Percentiles rank a stretch among this genome's conserved stretches.
These are phyloP conservation scores for Ogataea nonfermentans DNA, from an alignment of 805 yeast species.

Conservation along the genomic window DNA sequence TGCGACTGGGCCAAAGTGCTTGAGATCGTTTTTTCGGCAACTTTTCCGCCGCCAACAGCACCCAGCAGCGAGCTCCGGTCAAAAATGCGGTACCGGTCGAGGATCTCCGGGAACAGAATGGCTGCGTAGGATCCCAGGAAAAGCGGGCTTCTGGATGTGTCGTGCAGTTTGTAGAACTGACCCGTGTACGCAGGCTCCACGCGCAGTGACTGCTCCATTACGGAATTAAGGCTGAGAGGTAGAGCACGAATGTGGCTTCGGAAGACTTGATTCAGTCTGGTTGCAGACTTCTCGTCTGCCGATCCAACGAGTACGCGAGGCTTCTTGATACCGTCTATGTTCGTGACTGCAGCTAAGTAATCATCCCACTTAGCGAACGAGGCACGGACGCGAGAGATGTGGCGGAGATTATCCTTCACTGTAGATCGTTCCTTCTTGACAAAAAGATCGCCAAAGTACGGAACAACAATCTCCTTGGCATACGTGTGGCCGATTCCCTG, in stretches of 20 bases:
- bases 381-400: constrained; percentile 64
- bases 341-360: constrained; percentile 50
- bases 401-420: constrained; percentile 57
- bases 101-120: constrained; percentile 56
- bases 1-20: constrained; percentile 14
- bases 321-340: constrained; percentile 31
- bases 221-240: constrained; percentile 47
- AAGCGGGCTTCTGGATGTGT: constrained; percentile 52
- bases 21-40: constrained; percentile 16
- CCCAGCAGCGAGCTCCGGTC: constrained; percentile 51
- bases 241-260: constrained; percentile 40
- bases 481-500: constrained; percentile 80
- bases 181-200: constrained; percentile 62
- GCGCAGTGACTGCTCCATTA: constrained; percentile 62
- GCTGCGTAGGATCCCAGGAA: constrained; percentile 64
- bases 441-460: constrained; percentile 85
- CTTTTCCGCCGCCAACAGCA: constrained; percentile 45
- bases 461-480: constrained; percentile 75
- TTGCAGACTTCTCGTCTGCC: constrained; percentile 9
- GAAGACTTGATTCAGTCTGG: constrained; percentile 38
- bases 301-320: constrained; percentile 5
- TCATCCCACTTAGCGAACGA: constrained; percentile 84
- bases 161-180: constrained; percentile 40
- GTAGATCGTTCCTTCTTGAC: constrained; percentile 41
- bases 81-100: constrained; percentile 57